These are phyloP conservation scores for Coemansia sp. DNA, from an alignment of 192 early-diverging fungal species.

Conservation along the genomic window DNA sequence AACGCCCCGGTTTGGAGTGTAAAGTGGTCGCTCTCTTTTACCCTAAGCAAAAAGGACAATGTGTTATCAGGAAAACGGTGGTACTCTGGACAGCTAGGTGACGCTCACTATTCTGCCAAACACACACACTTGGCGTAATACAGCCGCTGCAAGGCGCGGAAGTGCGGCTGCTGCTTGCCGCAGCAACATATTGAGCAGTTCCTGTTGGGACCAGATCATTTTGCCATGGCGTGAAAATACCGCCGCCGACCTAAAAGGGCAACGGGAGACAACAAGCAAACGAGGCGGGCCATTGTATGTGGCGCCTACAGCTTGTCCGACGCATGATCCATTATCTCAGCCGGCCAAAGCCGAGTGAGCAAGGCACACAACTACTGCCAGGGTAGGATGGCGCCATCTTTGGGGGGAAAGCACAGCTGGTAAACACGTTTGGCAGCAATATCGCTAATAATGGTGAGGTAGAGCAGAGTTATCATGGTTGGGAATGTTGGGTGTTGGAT, in stretches of 20 bases:
- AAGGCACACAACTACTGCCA: not conserved
- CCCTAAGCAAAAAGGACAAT: not conserved
- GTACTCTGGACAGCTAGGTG: slow-evolving; percentile 1
- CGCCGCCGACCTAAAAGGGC: not conserved
- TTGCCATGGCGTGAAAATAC: not conserved
- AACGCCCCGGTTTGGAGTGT: no score
- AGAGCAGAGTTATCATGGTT: slow-evolving; percentile 1
- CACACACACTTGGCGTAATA: slow-evolving; percentile 3
- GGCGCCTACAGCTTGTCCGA: not conserved
- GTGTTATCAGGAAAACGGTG: not conserved
- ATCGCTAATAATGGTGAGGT: not conserved
- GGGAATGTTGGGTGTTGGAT: not conserved
- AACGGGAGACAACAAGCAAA: not conserved
- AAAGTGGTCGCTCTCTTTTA: not conserved
- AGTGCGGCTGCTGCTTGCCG: not conserved
- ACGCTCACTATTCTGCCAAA: slow-evolving; percentile 3
- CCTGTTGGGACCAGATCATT: not conserved
- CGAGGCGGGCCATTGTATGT: slow-evolving; percentile 7
- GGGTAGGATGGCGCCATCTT: not conserved
- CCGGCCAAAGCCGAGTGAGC: not conserved
- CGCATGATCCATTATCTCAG: not conserved
- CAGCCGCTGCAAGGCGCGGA: slow-evolving; percentile 10
- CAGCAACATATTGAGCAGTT: not conserved
- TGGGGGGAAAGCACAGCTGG: not conserved
- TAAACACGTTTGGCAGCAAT: not conserved